Percentiles rank a stretch among this genome's conserved stretches.
Evolutionary conservation across 1,284 basidiomycete genomes (phyloP).

Genomic region (Rhodotorula sp.): DNA sequence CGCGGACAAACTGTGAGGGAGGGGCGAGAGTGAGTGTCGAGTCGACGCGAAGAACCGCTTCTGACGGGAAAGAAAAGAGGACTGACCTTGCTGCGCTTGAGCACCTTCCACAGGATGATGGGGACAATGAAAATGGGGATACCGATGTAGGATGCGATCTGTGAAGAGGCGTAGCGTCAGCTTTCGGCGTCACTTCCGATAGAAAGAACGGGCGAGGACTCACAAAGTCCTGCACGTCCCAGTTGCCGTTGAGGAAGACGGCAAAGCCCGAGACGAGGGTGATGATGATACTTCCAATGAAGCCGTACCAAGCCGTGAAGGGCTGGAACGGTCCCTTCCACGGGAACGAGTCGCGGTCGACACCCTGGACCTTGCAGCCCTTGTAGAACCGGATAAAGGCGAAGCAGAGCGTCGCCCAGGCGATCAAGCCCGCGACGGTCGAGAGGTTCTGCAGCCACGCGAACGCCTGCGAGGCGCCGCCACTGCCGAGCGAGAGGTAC

Average conservation of each 20-base stretch:
- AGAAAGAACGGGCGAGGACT: background rate
- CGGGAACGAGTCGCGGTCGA: slow-evolving; percentile 39
- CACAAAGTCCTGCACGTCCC: slow-evolving; percentile 32
- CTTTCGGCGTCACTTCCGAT: background rate
- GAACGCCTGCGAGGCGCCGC: slow-evolving; percentile 31
- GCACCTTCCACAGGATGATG: slow-evolving; percentile 29
- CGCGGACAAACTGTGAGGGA: slow-evolving; percentile 15
- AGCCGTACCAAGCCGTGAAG: slow-evolving; percentile 37
- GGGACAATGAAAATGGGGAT: slow-evolving; percentile 35
- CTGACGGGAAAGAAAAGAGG: background rate
- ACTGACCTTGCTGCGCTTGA: slow-evolving; percentile 12
- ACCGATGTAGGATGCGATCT: slow-evolving; percentile 31
- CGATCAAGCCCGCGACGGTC: slow-evolving; percentile 46
- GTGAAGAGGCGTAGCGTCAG: background rate
- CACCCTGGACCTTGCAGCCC: slow-evolving; percentile 47
- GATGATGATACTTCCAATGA: slow-evolving; percentile 31
- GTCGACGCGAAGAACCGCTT: too few relatives aligned
- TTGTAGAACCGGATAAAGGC: slow-evolving; percentile 47
- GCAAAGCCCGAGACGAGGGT: slow-evolving; percentile 40
- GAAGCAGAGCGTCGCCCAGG: slow-evolving; percentile 40
- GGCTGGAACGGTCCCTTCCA: slow-evolving; percentile 49
- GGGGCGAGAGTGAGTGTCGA: background rate
- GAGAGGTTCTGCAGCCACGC: slow-evolving; percentile 41
- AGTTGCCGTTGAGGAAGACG: slow-evolving; percentile 42
- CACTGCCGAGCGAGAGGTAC: slow-evolving; percentile 46